phyloP scores from a whole-genome alignment of 345 rosid species.

The Ricinus communis region DNA sequence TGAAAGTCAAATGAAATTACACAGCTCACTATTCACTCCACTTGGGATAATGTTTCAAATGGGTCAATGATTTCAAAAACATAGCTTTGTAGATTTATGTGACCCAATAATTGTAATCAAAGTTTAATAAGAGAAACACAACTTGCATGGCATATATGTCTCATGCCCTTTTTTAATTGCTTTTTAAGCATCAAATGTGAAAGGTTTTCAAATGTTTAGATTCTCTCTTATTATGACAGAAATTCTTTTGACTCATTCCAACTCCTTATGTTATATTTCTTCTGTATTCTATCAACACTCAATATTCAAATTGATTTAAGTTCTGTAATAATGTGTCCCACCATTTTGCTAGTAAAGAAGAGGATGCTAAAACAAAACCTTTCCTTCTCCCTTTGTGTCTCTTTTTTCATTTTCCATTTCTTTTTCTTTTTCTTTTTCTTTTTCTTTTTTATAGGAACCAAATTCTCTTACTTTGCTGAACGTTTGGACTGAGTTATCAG shows the following conservation, averaged over 20 bases:
- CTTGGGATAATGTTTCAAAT: slow-evolving; percentile 13
- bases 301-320: neutral
- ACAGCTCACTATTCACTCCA: slow-evolving; percentile 10
- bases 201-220: slow-evolving; percentile 22
- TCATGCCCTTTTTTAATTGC: neutral
- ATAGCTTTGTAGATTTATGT: neutral
- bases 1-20: slow-evolving; percentile 7
- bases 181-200: slow-evolving; percentile 14
- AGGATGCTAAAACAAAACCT: slow-evolving; percentile 6
- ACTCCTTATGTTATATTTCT: neutral
- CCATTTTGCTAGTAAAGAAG: slow-evolving; percentile 7
- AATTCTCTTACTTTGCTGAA: neutral
- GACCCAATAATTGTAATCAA: slow-evolving; percentile 1
- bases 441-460: neutral
- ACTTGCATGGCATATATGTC: neutral
- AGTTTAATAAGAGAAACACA: neutral
- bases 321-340: neutral
- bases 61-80: slow-evolving; percentile 3
- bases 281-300: neutral
- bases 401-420: neutral
- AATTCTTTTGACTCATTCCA: slow-evolving; percentile 23
- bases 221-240: slow-evolving; percentile 16
- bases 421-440: neutral
- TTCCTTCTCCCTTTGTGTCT: neutral
- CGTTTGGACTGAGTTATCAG: slow-evolving; percentile 17